Base-by-base conservation (phyloP, 2,329 filamentous ascomycete genomes). In the Fusarium sp. region DNA sequence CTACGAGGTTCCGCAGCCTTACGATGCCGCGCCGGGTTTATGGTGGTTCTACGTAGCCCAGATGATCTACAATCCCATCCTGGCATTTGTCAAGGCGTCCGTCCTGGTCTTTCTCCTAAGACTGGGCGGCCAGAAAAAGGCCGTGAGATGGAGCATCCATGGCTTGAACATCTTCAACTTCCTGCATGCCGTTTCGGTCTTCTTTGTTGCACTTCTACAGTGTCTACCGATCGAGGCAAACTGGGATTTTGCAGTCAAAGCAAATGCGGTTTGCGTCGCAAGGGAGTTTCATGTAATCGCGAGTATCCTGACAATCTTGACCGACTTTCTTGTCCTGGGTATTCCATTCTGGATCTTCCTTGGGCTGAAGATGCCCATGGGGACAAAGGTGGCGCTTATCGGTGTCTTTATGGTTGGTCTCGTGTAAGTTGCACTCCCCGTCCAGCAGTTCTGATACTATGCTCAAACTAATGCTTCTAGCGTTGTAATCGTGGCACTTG, bases 51-150 rank as follows among this genome's bases (percentile, higher is more conserved):
- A 82, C 62, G 71, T 82, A 20, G 82, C 82, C 54, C 81, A 85
- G 59, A 75, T 85, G 20, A 75, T 84, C 4, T 86, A 87, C 79
- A 86, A 85, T 64, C 85, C 85, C 0, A 83, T 86, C 45, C 76
- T 87, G 3, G 83, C 84, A 25, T 77, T 87, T 14, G 84, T 86
- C 67, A 87, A 87, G 72, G 80, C 82, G 11, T 87, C 85, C 1
- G 79, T 86, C 18, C 79, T 87, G 10, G 66, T 86, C 10, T 86
- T 86, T 70, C 80, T 86, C 25, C 76, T 84, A 32, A 83, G 84
- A 3, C 78, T 87, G 1, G 81, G 82, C 9, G 84, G 82, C 5
- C 81, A 83, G 72, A 76, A 25, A 77, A 74, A 25, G 76, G 20
- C 34, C 4, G 64, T 85, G 10, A 76, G 80, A 39, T 70, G 61